These are phyloP conservation scores for Vigna radiata DNA, from an alignment of 306 rosid species.

Conservation along the genomic window DNA sequence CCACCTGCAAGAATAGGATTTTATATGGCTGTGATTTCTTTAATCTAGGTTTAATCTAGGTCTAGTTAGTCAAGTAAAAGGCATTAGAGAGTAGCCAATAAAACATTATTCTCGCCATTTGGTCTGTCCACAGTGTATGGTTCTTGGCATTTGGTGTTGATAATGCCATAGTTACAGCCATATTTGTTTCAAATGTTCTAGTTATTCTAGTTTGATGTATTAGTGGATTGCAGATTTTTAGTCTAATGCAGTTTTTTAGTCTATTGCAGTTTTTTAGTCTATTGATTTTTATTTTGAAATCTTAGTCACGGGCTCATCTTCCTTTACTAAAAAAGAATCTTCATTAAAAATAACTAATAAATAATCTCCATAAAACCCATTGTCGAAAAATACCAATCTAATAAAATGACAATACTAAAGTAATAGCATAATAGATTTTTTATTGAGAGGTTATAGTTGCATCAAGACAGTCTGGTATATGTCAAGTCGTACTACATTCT, in stretches of 20 bases:
- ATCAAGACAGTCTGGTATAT: no score
- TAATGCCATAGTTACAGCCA: background rate
- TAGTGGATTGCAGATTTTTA: background rate
- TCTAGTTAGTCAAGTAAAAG: background rate
- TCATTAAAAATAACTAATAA: no score
- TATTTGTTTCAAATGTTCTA: background rate
- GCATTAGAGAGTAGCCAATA: constrained; percentile 21
- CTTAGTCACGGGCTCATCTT: background rate
- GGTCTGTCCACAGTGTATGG: background rate
- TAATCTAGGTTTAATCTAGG: background rate
- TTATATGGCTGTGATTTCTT: background rate
- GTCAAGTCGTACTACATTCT: no score
- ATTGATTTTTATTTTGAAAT: background rate
- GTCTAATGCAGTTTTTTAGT: background rate
- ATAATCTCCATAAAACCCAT: no score
- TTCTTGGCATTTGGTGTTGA: background rate
- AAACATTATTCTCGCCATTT: constrained; percentile 23
- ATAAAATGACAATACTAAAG: no score
- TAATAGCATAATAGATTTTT: no score
- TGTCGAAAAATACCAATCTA: no score
- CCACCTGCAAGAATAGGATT: constrained; percentile 16
- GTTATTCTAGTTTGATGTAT: no score
- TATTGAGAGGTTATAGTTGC: no score
- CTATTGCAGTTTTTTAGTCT: background rate
- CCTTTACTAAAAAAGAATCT: background rate